These are phyloP conservation scores for Boletus rex-veris DNA, from an alignment of 768 basidiomycete genomes.

Conservation along the genomic window DNA sequence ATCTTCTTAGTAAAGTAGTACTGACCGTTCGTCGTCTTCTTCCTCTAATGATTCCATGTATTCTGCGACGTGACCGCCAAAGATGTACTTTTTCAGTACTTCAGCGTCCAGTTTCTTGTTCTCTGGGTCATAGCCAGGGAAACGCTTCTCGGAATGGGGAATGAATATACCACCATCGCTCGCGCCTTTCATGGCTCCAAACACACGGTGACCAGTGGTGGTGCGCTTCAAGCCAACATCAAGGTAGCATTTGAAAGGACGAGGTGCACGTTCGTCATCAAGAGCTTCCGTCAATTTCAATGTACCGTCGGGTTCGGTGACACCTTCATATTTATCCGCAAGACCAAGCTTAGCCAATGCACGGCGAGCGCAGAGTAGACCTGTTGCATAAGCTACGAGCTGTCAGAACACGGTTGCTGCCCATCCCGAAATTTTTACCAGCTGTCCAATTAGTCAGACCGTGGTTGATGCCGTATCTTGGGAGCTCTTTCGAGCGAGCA, in stretches of 20 bases:
- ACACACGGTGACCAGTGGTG: slow-evolving; percentile 94
- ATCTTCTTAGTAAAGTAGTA: slow-evolving; percentile 3
- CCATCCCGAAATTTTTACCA: slow-evolving; percentile 44
- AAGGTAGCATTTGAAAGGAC: slow-evolving; percentile 99
- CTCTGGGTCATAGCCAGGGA: slow-evolving; percentile 97
- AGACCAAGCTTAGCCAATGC: slow-evolving; percentile 93
- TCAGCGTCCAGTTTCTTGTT: slow-evolving; percentile 91
- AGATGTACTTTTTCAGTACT: slow-evolving; percentile 96
- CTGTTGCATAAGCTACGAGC: slow-evolving; percentile 86
- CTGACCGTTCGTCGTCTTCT: slow-evolving; percentile 95
- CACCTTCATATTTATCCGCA: slow-evolving; percentile 97
- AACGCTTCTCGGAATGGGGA: slow-evolving; percentile 96
- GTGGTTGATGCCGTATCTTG: slow-evolving; percentile 94
- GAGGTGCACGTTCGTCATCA: slow-evolving; percentile 88
- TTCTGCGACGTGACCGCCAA: slow-evolving; percentile 95
- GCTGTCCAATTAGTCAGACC: slow-evolving; percentile 99
- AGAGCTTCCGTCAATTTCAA: slow-evolving; percentile 78
- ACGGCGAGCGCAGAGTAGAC: slow-evolving; percentile 91
- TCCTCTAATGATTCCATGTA: slow-evolving; percentile 99
- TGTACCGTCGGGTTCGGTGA: slow-evolving; percentile 86
- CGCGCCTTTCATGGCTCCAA: slow-evolving; percentile 98
- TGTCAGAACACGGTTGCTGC: neutral
- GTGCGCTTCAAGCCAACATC: slow-evolving; percentile 98
- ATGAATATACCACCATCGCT: slow-evolving; percentile 97
- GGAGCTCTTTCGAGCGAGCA: slow-evolving; percentile 88